Conservation (phyloP, 2,329 filamentous ascomycete genomes). For the Phoma sp. region DNA sequence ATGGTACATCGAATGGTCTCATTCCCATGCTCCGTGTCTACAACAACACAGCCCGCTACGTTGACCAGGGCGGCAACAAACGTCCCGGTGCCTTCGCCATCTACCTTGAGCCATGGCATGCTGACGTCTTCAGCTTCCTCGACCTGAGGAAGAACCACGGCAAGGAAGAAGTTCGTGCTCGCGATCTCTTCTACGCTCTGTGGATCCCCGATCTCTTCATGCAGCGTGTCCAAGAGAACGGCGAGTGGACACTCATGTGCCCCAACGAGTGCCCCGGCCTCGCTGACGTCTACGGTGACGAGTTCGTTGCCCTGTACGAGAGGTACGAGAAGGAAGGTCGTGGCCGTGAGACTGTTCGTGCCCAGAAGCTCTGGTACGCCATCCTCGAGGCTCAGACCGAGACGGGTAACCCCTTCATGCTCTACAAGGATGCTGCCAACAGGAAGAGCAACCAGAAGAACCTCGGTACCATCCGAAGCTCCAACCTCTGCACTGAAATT, state of each 20-base stretch:
- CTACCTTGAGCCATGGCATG: slow-evolving; percentile 98
- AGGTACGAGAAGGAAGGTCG: slow-evolving; percentile 85
- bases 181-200: slow-evolving; percentile 95
- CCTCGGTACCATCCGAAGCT: slow-evolving; percentile 96
- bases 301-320: slow-evolving; percentile 94
- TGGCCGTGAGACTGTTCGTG: slow-evolving; percentile 90
- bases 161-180: slow-evolving; percentile 96
- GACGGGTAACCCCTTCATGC: slow-evolving; percentile 99
- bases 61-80: slow-evolving; percentile 99
- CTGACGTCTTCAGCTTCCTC: slow-evolving; percentile 96
- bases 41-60: slow-evolving; percentile 99
- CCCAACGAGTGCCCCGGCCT: slow-evolving; percentile 95
- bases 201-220: slow-evolving; percentile 99
- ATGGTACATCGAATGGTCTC: slow-evolving; percentile 96
- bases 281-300: slow-evolving; percentile 95
- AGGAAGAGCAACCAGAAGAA: slow-evolving; percentile 99
- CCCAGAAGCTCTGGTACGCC: slow-evolving; percentile 99
- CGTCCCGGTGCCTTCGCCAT: slow-evolving; percentile 97
- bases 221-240: slow-evolving; percentile 98
- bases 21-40: slow-evolving; percentile 98
- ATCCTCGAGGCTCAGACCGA: slow-evolving; percentile 98
- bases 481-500: slow-evolving; percentile 98
- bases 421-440: slow-evolving; percentile 99
- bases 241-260: slow-evolving; percentile 97
- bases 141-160: slow-evolving; percentile 99